These are phyloP conservation scores for Brassica incana DNA, from an alignment of 345 rosid genomes.

Conservation along the genomic window DNA sequence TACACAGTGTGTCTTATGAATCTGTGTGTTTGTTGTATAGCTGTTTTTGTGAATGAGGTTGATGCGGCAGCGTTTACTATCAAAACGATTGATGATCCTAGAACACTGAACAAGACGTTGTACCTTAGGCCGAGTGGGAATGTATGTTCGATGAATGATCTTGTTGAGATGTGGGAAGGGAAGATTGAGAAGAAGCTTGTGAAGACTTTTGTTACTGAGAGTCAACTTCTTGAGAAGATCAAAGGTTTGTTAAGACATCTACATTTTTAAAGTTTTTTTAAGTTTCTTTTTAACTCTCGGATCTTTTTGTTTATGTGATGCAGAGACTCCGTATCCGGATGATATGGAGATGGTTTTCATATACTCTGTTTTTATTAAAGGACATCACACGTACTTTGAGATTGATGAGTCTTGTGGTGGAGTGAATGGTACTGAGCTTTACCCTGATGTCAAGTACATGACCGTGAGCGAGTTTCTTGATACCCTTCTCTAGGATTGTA, in stretches of 20 bases:
- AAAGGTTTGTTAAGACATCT: constrained; percentile 31
- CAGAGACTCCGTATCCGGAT: neutral
- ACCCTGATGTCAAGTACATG: neutral
- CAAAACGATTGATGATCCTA: constrained; percentile 62
- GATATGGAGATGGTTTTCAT: neutral
- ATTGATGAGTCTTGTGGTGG: neutral
- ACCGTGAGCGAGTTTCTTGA: neutral
- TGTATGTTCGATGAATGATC: constrained; percentile 57
- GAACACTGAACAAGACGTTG: constrained; percentile 62
- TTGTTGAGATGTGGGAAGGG: constrained; percentile 65
- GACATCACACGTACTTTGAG: neutral
- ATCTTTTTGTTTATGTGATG: neutral
- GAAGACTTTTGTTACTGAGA: constrained; percentile 48
- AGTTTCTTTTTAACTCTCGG: neutral
- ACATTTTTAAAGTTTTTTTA: neutral
- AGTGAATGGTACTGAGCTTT: neutral
- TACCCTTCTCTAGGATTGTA: neutral
- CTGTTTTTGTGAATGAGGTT: constrained; percentile 42
- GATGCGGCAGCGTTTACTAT: constrained; percentile 63
- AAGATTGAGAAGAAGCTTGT: constrained; percentile 59
- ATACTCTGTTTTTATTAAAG: neutral
- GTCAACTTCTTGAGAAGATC: constrained; percentile 55
- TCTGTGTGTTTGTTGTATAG: constrained; percentile 5
- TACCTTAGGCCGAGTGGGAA: constrained; percentile 56
- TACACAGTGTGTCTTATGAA: neutral